Base-by-base conservation (phyloP, 441 rosid genomes). In the Flueggea neowawraea region DNA sequence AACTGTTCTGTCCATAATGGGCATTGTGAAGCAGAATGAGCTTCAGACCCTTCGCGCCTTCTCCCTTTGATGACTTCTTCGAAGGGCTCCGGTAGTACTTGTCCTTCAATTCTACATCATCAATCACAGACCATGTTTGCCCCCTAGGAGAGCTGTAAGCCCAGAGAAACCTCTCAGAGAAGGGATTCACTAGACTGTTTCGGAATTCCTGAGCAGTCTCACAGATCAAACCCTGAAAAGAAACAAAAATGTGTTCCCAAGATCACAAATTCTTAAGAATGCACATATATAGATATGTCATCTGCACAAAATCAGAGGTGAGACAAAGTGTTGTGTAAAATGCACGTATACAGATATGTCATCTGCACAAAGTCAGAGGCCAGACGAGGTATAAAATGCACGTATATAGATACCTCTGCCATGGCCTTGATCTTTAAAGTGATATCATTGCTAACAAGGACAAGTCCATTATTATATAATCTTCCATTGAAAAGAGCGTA, bases 341-440 rank as follows among this genome's bases (percentile, higher is more conserved):
- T n/a, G n/a, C n/a, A n/a, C n/a, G n/a, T n/a, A n/a, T n/a, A n/a
- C 2, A 22, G 28, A 0, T 22, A 22, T 22, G 28, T 22, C 28
- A 22, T 22, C 28, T 22, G 31, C 4, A 16, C 36, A 31, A 10
- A 32, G 15, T 12, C 6, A 32, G 12, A 0, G 11, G 31, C 28
- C 6, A 6, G 17, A 12, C 36, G 33, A 39, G 12, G 28, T 12
- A n/a, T n/a, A n/a, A n/a, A n/a, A n/a, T n/a, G n/a, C n/a, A n/a
- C n/a, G n/a, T n/a, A n/a, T n/a, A n/a, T n/a, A n/a, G 13, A 55
- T 79, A 90, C 98, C 97, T 94, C 93, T 62, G 90, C 90, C 87
- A 90, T 87, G 76, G 28, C 28, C 28, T 22, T 22, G 28, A 22
- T 22, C 28, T 95, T 87, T 70, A 89, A 69, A 32, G 85, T 82